phyloP scores from a whole-genome alignment of 495 filamentous ascomycete genomes.

The Stereocaulon alpinum region DNA sequence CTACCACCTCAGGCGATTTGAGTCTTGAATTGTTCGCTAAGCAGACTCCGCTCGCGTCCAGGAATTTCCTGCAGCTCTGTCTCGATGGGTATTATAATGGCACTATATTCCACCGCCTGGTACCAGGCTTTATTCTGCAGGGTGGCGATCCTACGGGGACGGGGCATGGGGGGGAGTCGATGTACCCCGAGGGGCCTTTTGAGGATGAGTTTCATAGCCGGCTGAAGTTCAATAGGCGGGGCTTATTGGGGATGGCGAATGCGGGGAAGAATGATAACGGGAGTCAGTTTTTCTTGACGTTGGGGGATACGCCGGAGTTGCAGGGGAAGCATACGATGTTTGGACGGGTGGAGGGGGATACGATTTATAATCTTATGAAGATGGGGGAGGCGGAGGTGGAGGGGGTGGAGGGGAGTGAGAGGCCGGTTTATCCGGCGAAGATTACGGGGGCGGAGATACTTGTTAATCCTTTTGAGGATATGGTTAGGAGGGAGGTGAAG shows the following conservation, averaged over 20 bases:
- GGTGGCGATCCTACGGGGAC: constrained; percentile 92
- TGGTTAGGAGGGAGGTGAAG: constrained; percentile 58
- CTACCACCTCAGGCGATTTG: constrained; percentile 82
- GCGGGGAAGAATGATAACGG: constrained; percentile 56
- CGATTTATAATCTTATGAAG: constrained; percentile 87
- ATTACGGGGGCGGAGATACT: constrained; percentile 72
- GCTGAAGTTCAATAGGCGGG: constrained; percentile 84
- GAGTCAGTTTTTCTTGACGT: constrained; percentile 94
- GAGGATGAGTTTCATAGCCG: constrained; percentile 86
- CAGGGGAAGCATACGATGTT: constrained; percentile 89
- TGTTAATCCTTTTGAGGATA: constrained; percentile 81
- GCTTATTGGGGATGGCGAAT: constrained; percentile 85
- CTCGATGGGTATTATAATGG: constrained; percentile 88
- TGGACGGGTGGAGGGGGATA: constrained; percentile 84
- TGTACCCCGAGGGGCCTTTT: constrained; percentile 66
- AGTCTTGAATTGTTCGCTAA: constrained; percentile 87
- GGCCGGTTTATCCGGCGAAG: constrained; percentile 77
- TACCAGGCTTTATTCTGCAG: constrained; percentile 86
- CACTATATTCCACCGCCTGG: constrained; percentile 87
- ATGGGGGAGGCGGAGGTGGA: constrained; percentile 80
- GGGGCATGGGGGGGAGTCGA: constrained; percentile 80
- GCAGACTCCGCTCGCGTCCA: constrained; percentile 79
- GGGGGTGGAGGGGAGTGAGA: constrained; percentile 56
- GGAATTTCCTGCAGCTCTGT: constrained; percentile 93
- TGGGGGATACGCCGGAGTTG: constrained; percentile 71